These are phyloP conservation scores for Kwoniella shandongensis DNA, from an alignment of 768 basidiomycete species.

Conservation along the genomic window DNA sequence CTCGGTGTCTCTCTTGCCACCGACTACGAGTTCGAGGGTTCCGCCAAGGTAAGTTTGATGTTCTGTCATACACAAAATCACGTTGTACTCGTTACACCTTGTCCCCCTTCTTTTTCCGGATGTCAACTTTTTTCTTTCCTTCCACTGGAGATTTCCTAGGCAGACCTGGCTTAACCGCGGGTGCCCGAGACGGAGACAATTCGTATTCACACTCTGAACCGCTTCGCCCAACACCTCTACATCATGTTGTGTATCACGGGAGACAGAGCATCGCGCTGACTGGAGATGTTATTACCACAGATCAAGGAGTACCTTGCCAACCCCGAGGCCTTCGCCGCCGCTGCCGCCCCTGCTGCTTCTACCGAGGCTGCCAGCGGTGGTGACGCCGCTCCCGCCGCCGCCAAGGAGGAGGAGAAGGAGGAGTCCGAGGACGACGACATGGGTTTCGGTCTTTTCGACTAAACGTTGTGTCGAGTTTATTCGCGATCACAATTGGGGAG, in stretches of 20 bases:
- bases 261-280: conserved; percentile 18
- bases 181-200: conserved; percentile 18
- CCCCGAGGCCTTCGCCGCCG: conserved; percentile 93
- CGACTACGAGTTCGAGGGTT: conserved; percentile 90
- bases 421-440: conserved; percentile 53
- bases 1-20: conserved; percentile 83
- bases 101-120: conserved; percentile 51
- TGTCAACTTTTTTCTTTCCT: conserved; percentile 47
- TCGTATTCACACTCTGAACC: conserved; percentile 39
- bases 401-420: conserved; percentile 70
- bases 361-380: conserved; percentile 54
- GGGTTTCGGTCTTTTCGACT: conserved; percentile 56
- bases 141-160: conserved; percentile 88
- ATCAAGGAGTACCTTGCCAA: conserved; percentile 96
- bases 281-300: conserved; percentile 55
- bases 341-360: conserved; percentile 65
- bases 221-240: conserved; percentile 3
- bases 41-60: conserved; percentile 72
- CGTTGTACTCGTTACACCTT: conserved; percentile 10
- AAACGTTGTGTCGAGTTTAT: conserved; percentile 23
- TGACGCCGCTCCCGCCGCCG: conserved; percentile 59
- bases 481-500: no score
- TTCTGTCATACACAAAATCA: no score
- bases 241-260: background rate
- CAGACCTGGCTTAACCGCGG: conserved; percentile 33